Base-by-base conservation (phyloP, 805 yeast genomes). In the Pichia occidentalis region DNA sequence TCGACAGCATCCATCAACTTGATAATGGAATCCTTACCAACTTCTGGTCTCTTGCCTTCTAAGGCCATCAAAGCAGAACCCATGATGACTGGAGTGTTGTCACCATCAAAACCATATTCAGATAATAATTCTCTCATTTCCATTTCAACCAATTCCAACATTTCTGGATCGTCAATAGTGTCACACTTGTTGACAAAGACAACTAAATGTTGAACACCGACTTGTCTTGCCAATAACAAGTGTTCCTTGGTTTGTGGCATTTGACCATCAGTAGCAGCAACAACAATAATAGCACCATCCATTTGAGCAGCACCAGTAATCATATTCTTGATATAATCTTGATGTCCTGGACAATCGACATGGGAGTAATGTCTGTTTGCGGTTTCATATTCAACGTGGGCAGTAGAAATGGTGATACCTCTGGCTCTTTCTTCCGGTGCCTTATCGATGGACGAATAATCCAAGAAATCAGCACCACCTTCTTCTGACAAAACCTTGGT, bases 211-310 rank as follows among this genome's bases (percentile, higher is more conserved):
- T 90, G 95, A 51, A 92, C 95, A 77, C 98, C 98, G 63, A 92
- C 97, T 73, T 92, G 98, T 75, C 97, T 86, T 49, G 98, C 98
- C 59, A 92, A 80, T 66, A 92, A 71, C 71, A 92, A 75, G 71
- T 92, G 98, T 73, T 92, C 98, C 73, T 97, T 85, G 53, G 98
- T 92, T 73, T 92, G 98, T 61, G 97, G 97, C 97, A 90, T 92
- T 71, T 87, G 95, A 60, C 98, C 98, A 61, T 92, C 98, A 42
- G 95, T 73, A 48, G 98, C 98, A 59, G 97, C 98, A 65, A 92
- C 97, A 46, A 90, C 97, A 70, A 90, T 90, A 56, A 90, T 88
- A 52, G 97, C 97, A 74, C 97, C 97, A 66, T 90, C 97, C 97
- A 88, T 88, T 67, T 90, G 95, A 56, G 97, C 96, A 57, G 97